Evolutionary conservation across 805 yeast species (phyloP).

Genomic region (Blastobotrys chiropterorum): DNA sequence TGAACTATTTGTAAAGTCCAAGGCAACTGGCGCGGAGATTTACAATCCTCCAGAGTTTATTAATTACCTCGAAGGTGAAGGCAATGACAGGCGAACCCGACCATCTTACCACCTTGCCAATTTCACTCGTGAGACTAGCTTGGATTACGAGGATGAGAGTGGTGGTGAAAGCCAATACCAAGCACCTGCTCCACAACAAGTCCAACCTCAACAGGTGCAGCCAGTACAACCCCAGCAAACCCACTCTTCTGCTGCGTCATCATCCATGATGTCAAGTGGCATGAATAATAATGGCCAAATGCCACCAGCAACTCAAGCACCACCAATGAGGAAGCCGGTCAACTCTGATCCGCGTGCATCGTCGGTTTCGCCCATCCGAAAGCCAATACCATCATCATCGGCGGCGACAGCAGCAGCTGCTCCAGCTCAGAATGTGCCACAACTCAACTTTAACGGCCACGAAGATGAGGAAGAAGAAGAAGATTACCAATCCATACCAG

Average conservation of each 20-base stretch:
- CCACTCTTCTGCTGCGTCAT: too few relatives aligned
- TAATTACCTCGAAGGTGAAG: constrained; percentile 47
- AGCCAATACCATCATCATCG: not conserved
- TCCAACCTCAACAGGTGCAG: not conserved
- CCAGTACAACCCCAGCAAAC: too few relatives aligned
- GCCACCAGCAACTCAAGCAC: not conserved
- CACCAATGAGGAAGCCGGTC: not conserved
- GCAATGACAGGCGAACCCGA: constrained; percentile 26
- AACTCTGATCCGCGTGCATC: not conserved
- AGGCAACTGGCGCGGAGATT: constrained; percentile 62
- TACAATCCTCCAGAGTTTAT: constrained; percentile 55
- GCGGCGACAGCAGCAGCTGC: not conserved
- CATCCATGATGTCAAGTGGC: not conserved
- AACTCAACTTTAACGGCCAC: not conserved
- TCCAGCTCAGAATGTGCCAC: not conserved
- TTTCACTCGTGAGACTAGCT: constrained; percentile 24
- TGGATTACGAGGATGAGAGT: not conserved
- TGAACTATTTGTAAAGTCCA: constrained; percentile 42
- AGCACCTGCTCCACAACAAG: not conserved
- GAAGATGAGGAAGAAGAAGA: constrained; percentile 3
- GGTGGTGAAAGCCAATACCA: not conserved
- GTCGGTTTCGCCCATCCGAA: not conserved
- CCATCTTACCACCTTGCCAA: constrained; percentile 30
- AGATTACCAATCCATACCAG: constrained; percentile 13
- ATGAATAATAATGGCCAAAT: not conserved